These are phyloP conservation scores for Dothidotthia symphoricarpi DNA, from an alignment of 2,329 filamentous ascomycete species.

Conservation along the genomic window DNA sequence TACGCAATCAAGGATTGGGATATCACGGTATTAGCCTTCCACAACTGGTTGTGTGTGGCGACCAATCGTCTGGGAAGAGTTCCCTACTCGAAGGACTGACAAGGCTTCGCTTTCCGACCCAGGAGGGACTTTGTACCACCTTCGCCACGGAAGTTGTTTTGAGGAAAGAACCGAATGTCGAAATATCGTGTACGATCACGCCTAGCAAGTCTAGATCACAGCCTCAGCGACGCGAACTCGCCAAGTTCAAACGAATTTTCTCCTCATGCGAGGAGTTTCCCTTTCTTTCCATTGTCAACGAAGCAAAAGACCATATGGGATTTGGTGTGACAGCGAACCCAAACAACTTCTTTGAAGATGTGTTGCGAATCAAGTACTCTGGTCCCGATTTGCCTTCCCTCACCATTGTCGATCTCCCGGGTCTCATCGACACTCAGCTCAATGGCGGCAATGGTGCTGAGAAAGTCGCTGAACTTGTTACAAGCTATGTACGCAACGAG, in stretches of 20 bases:
- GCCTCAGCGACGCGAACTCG: constrained; percentile 12
- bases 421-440: constrained; percentile 54
- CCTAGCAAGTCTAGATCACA: constrained; percentile 15
- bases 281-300: constrained; percentile 48
- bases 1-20: constrained; percentile 35
- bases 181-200: constrained; percentile 48
- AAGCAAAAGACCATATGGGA: constrained; percentile 53
- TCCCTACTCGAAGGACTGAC: constrained; percentile 43
- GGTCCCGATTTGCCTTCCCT: constrained; percentile 44
- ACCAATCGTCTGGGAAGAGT: constrained; percentile 34
- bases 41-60: constrained; percentile 33
- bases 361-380: constrained; percentile 29
- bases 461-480: constrained; percentile 48
- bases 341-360: constrained; percentile 22
- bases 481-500: constrained; percentile 43
- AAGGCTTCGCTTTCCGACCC: constrained; percentile 58
- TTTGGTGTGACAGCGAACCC: constrained; percentile 1
- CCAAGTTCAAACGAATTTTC: constrained; percentile 19
- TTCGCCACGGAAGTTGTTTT: constrained; percentile 63
- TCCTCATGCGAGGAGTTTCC: constrained; percentile 30
- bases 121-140: constrained; percentile 57
- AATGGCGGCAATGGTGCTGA: constrained; percentile 46
- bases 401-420: constrained; percentile 58
- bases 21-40: constrained; percentile 37
- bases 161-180: constrained; percentile 40